Evolutionary conservation across 1,284 basidiomycete species (phyloP).

Genomic region (Heterobasidion annosum): DNA sequence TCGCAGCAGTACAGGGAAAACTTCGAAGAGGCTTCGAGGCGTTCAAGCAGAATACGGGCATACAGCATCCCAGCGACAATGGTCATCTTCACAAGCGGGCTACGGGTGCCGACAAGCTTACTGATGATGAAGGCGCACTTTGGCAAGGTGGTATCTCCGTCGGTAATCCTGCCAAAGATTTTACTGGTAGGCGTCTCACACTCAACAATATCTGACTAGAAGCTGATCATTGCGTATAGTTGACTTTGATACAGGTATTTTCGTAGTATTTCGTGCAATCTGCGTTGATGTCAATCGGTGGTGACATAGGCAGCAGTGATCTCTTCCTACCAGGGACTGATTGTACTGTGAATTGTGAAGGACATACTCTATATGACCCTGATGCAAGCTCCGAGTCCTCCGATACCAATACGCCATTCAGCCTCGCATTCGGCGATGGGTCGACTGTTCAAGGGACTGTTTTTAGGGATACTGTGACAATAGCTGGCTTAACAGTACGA

Average conservation of each 20-base stretch:
- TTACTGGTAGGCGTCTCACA: slow-evolving; percentile 3
- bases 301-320: slow-evolving; percentile 10
- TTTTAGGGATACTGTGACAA: slow-evolving; percentile 16
- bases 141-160: slow-evolving; percentile 8
- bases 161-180: slow-evolving; percentile 4
- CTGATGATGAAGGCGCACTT: slow-evolving; percentile 2
- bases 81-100: slow-evolving; percentile 6
- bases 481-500: slow-evolving; percentile 12
- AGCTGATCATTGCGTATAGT: slow-evolving; percentile 4
- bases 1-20: slow-evolving; percentile 23
- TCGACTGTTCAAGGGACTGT: slow-evolving; percentile 10
- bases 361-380: slow-evolving; percentile 11
- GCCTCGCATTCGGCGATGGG: slow-evolving; percentile 11
- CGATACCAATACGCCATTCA: slow-evolving; percentile 6
- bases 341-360: slow-evolving; percentile 11
- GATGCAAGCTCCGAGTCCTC: slow-evolving; percentile 6
- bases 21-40: slow-evolving; percentile 24
- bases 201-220: neutral
- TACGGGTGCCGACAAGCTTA: slow-evolving; percentile 3
- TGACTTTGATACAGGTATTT: slow-evolving; percentile 13
- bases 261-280: no score
- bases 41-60: slow-evolving; percentile 29
- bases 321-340: slow-evolving; percentile 11
- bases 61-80: slow-evolving; percentile 21
- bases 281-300: no score